These are phyloP conservation scores for Peronospora tabacina DNA, from an alignment of 352 stramenopile species.

Conservation along the genomic window DNA sequence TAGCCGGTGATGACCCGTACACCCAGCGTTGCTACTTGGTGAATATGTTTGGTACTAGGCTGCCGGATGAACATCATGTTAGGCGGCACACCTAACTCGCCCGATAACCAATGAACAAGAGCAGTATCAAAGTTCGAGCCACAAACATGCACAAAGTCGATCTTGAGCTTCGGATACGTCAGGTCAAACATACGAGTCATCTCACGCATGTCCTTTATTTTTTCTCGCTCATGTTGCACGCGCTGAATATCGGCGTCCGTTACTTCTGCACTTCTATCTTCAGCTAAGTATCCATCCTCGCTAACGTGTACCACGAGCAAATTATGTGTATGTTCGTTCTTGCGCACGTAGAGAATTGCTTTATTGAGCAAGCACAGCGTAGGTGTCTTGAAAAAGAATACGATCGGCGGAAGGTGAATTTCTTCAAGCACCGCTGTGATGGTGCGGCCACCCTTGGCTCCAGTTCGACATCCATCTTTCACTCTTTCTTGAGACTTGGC, in stretches of 20 bases:
- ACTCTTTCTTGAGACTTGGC: constrained; percentile 18
- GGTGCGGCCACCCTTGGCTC: constrained; percentile 56
- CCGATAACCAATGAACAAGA: constrained; percentile 83
- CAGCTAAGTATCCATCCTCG: constrained; percentile 25
- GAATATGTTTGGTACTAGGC: constrained; percentile 82
- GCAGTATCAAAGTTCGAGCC: constrained; percentile 59
- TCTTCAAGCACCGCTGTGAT: constrained; percentile 50
- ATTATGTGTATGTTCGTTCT: constrained; percentile 89
- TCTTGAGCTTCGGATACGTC: constrained; percentile 90
- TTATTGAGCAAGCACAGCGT: constrained; percentile 90
- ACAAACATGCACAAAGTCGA: constrained; percentile 79
- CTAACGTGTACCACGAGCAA: constrained; percentile 86
- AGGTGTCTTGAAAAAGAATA: constrained; percentile 89
- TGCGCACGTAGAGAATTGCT: constrained; percentile 89
- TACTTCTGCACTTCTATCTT: constrained; percentile 27
- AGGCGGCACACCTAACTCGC: constrained; percentile 61
- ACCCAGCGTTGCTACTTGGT: constrained; percentile 80
- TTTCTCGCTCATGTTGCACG: constrained; percentile 28
- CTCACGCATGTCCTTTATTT: constrained; percentile 62
- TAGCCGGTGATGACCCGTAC: constrained; percentile 85
- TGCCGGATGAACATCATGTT: constrained; percentile 94
- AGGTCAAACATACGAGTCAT: constrained; percentile 76
- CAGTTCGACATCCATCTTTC: constrained; percentile 31
- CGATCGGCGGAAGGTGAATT: constrained; percentile 76
- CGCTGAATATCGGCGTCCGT: constrained; percentile 33